Base-by-base conservation (phyloP, 2,329 filamentous ascomycete genomes). In the Aspergillus piperis region DNA sequence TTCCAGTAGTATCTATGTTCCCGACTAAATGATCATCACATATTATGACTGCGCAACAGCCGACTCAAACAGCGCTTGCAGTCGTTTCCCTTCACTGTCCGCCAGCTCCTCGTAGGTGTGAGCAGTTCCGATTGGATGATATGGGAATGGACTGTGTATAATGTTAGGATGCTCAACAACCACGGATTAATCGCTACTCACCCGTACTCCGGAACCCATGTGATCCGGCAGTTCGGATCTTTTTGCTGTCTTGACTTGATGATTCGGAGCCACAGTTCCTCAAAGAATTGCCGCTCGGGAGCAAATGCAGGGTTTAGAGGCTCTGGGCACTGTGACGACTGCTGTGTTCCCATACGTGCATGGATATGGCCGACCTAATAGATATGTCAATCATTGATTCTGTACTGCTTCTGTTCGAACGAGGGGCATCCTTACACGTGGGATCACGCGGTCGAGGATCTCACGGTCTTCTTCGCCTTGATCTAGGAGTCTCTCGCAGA, bases 281-380 rank as follows among this genome's bases (percentile, higher is more conserved):
- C 74, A 36, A 77, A 75, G 55, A 73, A 76, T 1, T 61, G 55
- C 36, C 69, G 62, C 53, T 77, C 74, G 1, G 66, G 53, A 4
- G 62, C 59, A 30, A 73, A 77, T 19, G 64, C 58, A 0, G 69
- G 67, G 32, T 75, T 67, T 1, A 69, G 65, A 2, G 75, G 75
- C 3, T 77, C 73, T 1, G 73, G 72, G 25, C 74, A 76, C 49
- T 77, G 75, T 0, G 75, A 76, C 0, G 74, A 69, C 30, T 77
- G 74, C 2, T 74, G 75, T 8, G 74, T 77, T 15, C 75, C 72
- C 17, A 74, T 75, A 25, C 75, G 66, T 1, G 74, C 65, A 54
- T 77, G 74, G 21, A 76, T 73, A 47, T 77, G 74, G 27, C 68
- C 61, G 11, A 75, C 73, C 73, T 76, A 11, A 5, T 4, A 8